A percentile compares a stretch with the other conserved stretches of the same genome.
phyloP scores from a whole-genome alignment of 2,329 filamentous ascomycete genomes.

The Teratosphaeria epicoccoides region DNA sequence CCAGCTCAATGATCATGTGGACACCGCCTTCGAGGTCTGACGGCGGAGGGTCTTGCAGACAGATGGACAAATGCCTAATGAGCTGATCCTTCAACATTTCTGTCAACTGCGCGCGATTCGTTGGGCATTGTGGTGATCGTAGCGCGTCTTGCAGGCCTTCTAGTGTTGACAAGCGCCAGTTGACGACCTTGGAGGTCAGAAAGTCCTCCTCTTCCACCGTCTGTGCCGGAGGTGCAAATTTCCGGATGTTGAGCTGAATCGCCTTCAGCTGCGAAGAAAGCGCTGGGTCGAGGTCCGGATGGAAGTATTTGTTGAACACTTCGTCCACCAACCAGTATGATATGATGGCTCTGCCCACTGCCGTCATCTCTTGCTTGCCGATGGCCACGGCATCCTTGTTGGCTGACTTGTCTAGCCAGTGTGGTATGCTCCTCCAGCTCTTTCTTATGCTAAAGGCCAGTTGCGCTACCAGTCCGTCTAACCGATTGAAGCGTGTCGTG shows the following conservation, averaged over 20 bases:
- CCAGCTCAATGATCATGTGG: slow-evolving; percentile 85
- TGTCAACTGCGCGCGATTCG: slow-evolving; percentile 51
- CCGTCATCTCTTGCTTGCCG: slow-evolving; percentile 96
- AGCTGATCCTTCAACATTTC: slow-evolving; percentile 54
- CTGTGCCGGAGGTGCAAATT: slow-evolving; percentile 59
- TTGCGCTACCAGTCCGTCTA: slow-evolving; percentile 91
- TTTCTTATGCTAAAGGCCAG: slow-evolving; percentile 93
- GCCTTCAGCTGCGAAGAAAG: slow-evolving; percentile 71
- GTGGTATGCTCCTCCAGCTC: slow-evolving; percentile 73
- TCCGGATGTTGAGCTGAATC: slow-evolving; percentile 79
- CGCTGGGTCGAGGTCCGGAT: slow-evolving; percentile 68
- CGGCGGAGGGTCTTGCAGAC: slow-evolving; percentile 66
- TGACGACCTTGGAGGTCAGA: slow-evolving; percentile 73
- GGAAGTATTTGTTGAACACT: slow-evolving; percentile 84
- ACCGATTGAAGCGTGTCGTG: slow-evolving; percentile 70
- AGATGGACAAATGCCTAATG: slow-evolving; percentile 59
- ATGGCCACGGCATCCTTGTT: slow-evolving; percentile 76
- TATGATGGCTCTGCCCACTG: slow-evolving; percentile 79
- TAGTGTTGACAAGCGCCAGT: slow-evolving; percentile 86
- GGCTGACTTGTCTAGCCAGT: slow-evolving; percentile 68
- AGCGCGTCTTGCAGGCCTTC: slow-evolving; percentile 74
- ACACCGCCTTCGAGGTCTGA: slow-evolving; percentile 77
- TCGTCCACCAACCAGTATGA: slow-evolving; percentile 84
- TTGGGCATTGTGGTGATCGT: slow-evolving; percentile 51
- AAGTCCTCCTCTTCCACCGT: slow-evolving; percentile 85